phyloP scores from a whole-genome alignment of 1,284 basidiomycete species.

The Leucoagaricus sp. region DNA sequence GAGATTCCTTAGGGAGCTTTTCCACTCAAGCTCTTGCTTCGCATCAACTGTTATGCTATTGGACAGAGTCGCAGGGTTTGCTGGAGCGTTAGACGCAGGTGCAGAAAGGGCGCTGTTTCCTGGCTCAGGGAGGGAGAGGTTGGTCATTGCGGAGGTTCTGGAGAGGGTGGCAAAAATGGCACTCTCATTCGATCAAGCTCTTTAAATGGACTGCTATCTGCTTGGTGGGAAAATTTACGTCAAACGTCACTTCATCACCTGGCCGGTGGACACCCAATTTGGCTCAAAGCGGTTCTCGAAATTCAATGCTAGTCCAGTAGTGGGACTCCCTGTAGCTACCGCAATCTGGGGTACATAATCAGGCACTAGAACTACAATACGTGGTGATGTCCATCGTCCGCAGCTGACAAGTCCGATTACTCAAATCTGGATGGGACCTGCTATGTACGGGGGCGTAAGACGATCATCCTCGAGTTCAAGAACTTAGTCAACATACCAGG shows the following conservation, averaged over 20 bases:
- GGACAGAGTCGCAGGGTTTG: background rate
- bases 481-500: background rate
- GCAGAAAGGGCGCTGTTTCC: background rate
- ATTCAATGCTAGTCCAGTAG: background rate
- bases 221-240: background rate
- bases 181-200: background rate
- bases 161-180: background rate
- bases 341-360: background rate
- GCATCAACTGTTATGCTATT: background rate
- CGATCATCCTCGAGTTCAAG: background rate
- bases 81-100: background rate
- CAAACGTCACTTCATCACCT: background rate
- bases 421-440: slow-evolving; percentile 10
- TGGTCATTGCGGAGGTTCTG: background rate
- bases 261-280: background rate
- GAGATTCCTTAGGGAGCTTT: slow-evolving; percentile 5
- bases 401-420: background rate
- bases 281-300: background rate
- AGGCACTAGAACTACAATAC: no score
- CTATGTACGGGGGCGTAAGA: background rate
- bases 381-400: background rate
- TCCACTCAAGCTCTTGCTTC: slow-evolving; percentile 10
- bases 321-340: background rate
- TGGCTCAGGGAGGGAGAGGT: background rate
- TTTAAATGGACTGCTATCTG: background rate